Percentiles rank a stretch among this genome's conserved stretches.
phyloP scores from a whole-genome alignment of 2,329 filamentous ascomycete species.

The Beauveria asiatica region DNA sequence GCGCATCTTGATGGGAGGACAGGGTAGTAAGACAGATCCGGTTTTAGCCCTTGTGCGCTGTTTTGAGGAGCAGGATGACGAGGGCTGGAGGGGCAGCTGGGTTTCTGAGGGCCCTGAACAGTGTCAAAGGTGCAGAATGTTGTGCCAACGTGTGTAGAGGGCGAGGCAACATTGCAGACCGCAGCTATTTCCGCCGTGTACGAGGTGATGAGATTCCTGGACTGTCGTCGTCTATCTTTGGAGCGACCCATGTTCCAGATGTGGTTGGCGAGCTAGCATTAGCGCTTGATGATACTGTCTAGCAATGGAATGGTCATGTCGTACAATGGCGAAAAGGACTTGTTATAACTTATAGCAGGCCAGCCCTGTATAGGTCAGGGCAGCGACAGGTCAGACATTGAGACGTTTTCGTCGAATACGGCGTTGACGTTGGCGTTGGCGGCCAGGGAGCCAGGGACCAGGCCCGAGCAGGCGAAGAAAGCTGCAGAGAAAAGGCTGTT shows the following conservation, averaged over 20 bases:
- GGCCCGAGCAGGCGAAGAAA: background rate
- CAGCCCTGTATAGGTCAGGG: background rate
- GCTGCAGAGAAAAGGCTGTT: background rate
- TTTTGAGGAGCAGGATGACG: too few relatives aligned
- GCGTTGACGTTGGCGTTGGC: background rate
- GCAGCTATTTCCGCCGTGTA: background rate
- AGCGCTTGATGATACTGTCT: background rate
- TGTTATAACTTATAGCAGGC: background rate
- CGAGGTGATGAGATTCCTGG: background rate
- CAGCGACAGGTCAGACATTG: background rate
- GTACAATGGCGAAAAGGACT: background rate
- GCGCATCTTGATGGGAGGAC: slow-evolving; percentile 9
- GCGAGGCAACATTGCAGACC: background rate
- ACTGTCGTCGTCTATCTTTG: background rate
- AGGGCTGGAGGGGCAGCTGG: background rate
- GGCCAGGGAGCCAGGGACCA: slow-evolving; percentile 7
- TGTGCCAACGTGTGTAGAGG: background rate
- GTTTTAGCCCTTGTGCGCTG: background rate
- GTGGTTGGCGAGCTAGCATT: slow-evolving; percentile 4
- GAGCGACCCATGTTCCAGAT: background rate
- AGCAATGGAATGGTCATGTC: background rate
- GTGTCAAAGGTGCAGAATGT: background rate
- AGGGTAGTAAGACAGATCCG: slow-evolving; percentile 1
- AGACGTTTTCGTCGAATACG: background rate
- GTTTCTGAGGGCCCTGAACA: background rate